These are phyloP conservation scores for Entomortierella beljakovae DNA, from an alignment of 192 early-diverging fungal genomes.

Conservation along the genomic window DNA sequence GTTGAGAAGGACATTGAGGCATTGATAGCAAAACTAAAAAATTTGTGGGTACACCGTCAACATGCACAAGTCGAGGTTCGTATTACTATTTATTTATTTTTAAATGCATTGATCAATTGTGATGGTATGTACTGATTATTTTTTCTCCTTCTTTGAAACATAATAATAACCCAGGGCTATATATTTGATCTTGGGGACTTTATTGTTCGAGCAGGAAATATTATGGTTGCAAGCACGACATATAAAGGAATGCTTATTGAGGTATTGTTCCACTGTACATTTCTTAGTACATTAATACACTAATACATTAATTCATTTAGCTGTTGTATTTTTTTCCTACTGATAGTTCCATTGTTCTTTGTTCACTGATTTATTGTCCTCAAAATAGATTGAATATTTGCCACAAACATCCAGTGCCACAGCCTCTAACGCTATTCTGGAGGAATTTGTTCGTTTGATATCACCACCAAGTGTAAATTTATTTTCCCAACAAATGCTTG, in stretches of 20 bases:
- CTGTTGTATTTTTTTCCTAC: too few relatives aligned
- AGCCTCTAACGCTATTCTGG: slow-evolving; percentile 54
- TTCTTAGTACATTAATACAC: too few relatives aligned
- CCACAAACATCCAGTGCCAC: slow-evolving; percentile 60
- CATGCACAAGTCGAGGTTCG: slow-evolving; percentile 61
- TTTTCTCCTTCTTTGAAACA: too few relatives aligned
- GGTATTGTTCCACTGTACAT: slow-evolving; percentile 49
- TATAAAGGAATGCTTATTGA: slow-evolving; percentile 69
- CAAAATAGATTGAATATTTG: slow-evolving; percentile 63
- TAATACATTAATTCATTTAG: too few relatives aligned
- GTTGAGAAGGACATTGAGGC: slow-evolving; percentile 64
- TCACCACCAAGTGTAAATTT: slow-evolving; percentile 60
- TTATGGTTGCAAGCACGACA: slow-evolving; percentile 60
- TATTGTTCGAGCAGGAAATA: slow-evolving; percentile 65
- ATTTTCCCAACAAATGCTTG: slow-evolving; percentile 55
- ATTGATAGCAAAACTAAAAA: slow-evolving; percentile 61
- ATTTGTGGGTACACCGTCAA: slow-evolving; percentile 64
- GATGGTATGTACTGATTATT: too few relatives aligned
- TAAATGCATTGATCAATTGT: too few relatives aligned
- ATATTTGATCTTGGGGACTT: slow-evolving; percentile 66
- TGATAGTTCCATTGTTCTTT: too few relatives aligned
- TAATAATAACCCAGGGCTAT: slow-evolving; percentile 52
- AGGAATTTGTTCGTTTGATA: slow-evolving; percentile 61
- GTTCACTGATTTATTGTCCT: neutral
- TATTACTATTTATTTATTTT: too few relatives aligned